Conservation (phyloP, 2,329 filamentous ascomycete species). For the Aspergillus puulaauensis region DNA sequence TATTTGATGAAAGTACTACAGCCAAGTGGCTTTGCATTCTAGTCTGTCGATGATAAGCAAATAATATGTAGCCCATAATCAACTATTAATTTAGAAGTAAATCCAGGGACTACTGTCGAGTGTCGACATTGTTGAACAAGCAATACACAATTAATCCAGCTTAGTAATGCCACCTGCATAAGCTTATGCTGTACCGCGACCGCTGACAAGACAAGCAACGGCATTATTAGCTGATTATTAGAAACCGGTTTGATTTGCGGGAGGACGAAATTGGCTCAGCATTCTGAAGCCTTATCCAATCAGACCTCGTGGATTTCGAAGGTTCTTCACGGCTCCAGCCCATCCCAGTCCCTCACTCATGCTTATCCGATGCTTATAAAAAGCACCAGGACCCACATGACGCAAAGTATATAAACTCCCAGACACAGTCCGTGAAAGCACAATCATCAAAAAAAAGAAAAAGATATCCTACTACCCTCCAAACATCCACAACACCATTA, state of each 20-base stretch:
- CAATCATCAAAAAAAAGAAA: neutral
- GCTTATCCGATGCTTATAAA: conserved; percentile 5
- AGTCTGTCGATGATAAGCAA: no score
- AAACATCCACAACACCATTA: no score
- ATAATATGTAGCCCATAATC: no score
- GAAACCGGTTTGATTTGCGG: neutral
- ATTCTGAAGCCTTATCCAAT: neutral
- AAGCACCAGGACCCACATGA: neutral
- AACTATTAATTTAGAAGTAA: no score
- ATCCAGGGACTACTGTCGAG: no score
- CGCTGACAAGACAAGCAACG: neutral
- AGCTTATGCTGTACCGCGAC: neutral
- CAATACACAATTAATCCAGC: no score
- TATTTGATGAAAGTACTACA: no score
- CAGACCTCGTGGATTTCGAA: no score
- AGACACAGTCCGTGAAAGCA: neutral
- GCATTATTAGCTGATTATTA: neutral
- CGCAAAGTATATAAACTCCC: neutral
- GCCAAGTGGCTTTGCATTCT: no score
- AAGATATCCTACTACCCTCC: no score
- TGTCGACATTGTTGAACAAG: no score
- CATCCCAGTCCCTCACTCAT: neutral
- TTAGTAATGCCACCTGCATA: neutral
- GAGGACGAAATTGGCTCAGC: neutral
- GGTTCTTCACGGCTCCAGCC: no score